Evolutionary conservation across 352 stramenopile genomes (phyloP).

Genomic region (Globisporangium ultimum): DNA sequence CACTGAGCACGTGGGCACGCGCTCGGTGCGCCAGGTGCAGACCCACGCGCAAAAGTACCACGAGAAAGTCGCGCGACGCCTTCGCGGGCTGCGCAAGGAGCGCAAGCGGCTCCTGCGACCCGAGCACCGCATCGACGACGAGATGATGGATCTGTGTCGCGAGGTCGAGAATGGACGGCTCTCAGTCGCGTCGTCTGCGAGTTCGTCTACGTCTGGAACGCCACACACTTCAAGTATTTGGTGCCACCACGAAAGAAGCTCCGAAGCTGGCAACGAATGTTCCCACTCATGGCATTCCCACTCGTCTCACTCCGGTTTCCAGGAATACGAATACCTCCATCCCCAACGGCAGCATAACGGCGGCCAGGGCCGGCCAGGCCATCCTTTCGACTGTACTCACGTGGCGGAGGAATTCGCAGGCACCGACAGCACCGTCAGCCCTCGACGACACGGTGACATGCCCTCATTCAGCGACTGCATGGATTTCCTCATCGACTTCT

Average conservation of each 20-base stretch:
- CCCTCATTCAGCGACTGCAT: conserved; percentile 9
- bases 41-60: conserved; percentile 58
- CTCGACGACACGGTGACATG: not conserved
- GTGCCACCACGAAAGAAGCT: not conserved
- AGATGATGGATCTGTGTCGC: conserved; percentile 18
- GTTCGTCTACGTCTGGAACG: not conserved
- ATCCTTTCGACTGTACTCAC: not conserved
- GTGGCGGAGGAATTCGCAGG: not conserved
- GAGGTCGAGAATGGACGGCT: conserved; percentile 12
- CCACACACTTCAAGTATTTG: not conserved
- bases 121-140: conserved; percentile 55
- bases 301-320: not conserved
- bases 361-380: not conserved
- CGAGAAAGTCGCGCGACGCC: conserved; percentile 61
- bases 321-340: not conserved
- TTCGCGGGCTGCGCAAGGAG: conserved; percentile 59
- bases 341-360: not conserved
- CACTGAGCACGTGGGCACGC: conserved; percentile 19
- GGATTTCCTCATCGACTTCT: conserved; percentile 11
- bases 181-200: not conserved
- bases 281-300: too few relatives aligned
- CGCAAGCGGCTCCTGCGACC: conserved; percentile 44
- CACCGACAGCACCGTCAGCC: not conserved
- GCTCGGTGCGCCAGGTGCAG: conserved; percentile 61
- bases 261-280: not conserved